Evolutionary conservation across 2,329 filamentous ascomycete species (phyloP).

Genomic region (Geosmithia flava): DNA sequence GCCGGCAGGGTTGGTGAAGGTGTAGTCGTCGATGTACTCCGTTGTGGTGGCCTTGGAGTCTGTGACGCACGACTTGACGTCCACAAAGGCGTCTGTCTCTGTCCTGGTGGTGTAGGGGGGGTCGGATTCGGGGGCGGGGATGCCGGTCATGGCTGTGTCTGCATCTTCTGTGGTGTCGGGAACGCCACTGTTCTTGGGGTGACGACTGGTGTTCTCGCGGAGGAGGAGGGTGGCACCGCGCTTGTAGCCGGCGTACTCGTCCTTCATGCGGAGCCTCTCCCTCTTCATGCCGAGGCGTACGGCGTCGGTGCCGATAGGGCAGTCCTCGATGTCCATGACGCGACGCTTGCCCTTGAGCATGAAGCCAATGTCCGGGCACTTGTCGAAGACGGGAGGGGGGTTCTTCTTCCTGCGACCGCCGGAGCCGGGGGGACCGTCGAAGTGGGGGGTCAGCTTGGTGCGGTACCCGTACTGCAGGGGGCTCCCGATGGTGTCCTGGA

Average conservation of each 20-base stretch:
- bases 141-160: slow-evolving; percentile 12
- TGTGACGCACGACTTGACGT: slow-evolving; percentile 82
- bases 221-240: slow-evolving; percentile 81
- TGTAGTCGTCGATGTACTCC: slow-evolving; percentile 76
- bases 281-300: slow-evolving; percentile 67
- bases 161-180: slow-evolving; percentile 22
- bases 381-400: slow-evolving; percentile 30
- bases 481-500: slow-evolving; percentile 79
- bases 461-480: slow-evolving; percentile 88
- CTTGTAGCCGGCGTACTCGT: slow-evolving; percentile 59
- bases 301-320: slow-evolving; percentile 82
- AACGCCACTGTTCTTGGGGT: slow-evolving; percentile 33
- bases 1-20: slow-evolving; percentile 84
- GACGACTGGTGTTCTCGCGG: slow-evolving; percentile 69
- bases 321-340: slow-evolving; percentile 93
- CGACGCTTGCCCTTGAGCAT: slow-evolving; percentile 70
- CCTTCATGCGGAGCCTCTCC: slow-evolving; percentile 64
- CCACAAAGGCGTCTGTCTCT: slow-evolving; percentile 45
- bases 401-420: slow-evolving; percentile 35
- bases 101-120: slow-evolving; percentile 27
- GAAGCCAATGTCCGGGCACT: slow-evolving; percentile 76
- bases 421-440: slow-evolving; percentile 59
- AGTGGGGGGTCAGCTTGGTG: slow-evolving; percentile 95
- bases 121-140: neutral
- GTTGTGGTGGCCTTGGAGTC: slow-evolving; percentile 71